Evolutionary conservation across 2,329 filamentous ascomycete species (phyloP), one percentile per base, ranked within the genome.

Genomic region (Rhytidhysteron rufulum): DNA sequence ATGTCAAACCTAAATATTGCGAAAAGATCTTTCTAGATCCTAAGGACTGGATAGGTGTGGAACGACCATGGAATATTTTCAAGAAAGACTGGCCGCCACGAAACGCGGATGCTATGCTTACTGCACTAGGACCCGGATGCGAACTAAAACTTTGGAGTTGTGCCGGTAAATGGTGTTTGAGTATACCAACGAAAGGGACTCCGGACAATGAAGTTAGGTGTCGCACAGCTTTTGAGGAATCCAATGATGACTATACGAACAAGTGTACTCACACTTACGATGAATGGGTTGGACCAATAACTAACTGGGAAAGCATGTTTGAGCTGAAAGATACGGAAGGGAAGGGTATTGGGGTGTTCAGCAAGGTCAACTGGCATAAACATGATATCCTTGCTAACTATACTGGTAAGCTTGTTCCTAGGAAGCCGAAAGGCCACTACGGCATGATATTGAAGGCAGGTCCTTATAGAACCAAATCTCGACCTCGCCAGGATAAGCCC

Each of bases 371-470:
- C 10, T 45, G 43, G 33, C 24, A 35, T 17, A 30, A 38, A 6
- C 34, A 30, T 19, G 31, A 37, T 3, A 32, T 38, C 6, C 30
- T 33, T 1, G 38, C 19, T 19, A 29, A 20, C 5, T 47, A 49
- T 27, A 40, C 46, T 19, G 42, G 44, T 34, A 40, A 45, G 24
- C 20, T 49, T 24, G 19, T 47, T 7, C 47, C 42, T 5, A 5
- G 19, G 4, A 20, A 21, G 2, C n/a, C n/a, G 5, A 15, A 29
- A 1, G 41, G 39, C 15, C 41, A 34, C n/a, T 49, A 49, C 22
- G 36, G 37, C 20, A 40, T 44, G 11, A 18, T 41, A 20, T 33
- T 44, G n/a, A 24, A 21, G 8, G 36, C 45, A 6, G 44, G 41
- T 10, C 44, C 44, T 5, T 19, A 18, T 5, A 10, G 10, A 16